Conservation (phyloP, 179 eudicot genomes). For the Silene coronaria region DNA sequence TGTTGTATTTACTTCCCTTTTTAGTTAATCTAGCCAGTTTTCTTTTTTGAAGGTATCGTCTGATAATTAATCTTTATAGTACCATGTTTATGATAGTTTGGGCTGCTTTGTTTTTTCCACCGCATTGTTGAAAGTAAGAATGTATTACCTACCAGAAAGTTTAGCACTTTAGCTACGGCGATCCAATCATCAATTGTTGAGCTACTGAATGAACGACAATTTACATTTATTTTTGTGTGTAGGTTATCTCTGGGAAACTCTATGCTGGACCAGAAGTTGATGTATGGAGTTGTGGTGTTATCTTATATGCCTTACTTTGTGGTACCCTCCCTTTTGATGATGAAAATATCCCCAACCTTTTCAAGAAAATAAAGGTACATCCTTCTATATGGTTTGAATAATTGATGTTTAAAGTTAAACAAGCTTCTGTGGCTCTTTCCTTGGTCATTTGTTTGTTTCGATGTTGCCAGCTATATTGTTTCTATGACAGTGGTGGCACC, state of each 20-base stretch:
- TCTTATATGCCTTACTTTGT: slow-evolving; percentile 93
- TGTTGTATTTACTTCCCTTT: background rate
- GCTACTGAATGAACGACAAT: slow-evolving; percentile 1
- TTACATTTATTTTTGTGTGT: background rate
- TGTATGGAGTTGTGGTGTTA: slow-evolving; percentile 99
- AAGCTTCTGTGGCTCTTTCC: background rate
- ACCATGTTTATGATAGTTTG: background rate
- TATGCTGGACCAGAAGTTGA: slow-evolving; percentile 99
- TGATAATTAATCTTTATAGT: background rate
- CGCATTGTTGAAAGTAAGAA: background rate
- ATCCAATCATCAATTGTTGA: background rate
- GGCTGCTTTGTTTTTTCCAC: background rate
- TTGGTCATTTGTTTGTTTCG: background rate
- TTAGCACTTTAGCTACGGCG: background rate
- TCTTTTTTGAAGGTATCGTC: background rate
- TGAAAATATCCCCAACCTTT: slow-evolving; percentile 91
- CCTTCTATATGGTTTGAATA: background rate
- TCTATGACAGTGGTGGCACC: background rate
- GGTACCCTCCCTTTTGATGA: slow-evolving; percentile 98
- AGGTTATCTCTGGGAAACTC: slow-evolving; percentile 95
- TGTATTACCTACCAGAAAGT: background rate
- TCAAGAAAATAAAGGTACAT: slow-evolving; percentile 89
- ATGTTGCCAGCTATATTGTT: background rate
- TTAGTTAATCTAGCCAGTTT: background rate
- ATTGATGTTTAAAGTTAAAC: background rate